phyloP scores from a whole-genome alignment of 2,329 filamentous ascomycete species.

The Didymella pomorum region DNA sequence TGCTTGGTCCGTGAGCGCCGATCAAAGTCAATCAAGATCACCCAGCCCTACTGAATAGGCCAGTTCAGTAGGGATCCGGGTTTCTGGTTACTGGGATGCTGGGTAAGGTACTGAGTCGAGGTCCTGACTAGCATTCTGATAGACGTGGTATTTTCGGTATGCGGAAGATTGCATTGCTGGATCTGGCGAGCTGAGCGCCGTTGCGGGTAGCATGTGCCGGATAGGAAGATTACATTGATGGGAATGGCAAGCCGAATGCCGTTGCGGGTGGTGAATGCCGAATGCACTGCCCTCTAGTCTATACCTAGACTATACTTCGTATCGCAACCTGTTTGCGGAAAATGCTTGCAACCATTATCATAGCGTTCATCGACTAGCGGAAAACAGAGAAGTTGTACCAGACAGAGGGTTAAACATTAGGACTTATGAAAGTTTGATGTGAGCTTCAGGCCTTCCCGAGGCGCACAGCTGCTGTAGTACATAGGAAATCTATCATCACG shows the following conservation, averaged over 20 bases:
- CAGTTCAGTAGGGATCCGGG: neutral
- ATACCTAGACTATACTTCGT: neutral
- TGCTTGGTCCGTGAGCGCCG: neutral
- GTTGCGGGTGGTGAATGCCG: neutral
- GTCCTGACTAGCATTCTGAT: neutral
- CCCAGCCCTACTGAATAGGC: neutral
- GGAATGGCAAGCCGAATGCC: neutral
- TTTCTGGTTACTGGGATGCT: neutral
- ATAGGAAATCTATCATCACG: neutral
- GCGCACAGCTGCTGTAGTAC: neutral
- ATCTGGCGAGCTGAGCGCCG: neutral
- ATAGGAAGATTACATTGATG: neutral
- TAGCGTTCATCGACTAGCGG: neutral
- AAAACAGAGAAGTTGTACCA: neutral
- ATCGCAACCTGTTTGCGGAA: neutral
- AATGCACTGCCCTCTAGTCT: neutral
- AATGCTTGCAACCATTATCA: neutral
- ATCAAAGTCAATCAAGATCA: neutral
- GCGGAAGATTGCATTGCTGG: neutral
- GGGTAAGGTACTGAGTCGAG: neutral
- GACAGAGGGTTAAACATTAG: conserved; percentile 9
- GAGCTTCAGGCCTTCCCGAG: neutral
- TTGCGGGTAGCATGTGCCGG: neutral
- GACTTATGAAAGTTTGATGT: neutral
- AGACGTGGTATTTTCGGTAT: neutral